These are phyloP conservation scores for Ganoderma multipileum DNA, from an alignment of 1,284 basidiomycete genomes.

Conservation along the genomic window DNA sequence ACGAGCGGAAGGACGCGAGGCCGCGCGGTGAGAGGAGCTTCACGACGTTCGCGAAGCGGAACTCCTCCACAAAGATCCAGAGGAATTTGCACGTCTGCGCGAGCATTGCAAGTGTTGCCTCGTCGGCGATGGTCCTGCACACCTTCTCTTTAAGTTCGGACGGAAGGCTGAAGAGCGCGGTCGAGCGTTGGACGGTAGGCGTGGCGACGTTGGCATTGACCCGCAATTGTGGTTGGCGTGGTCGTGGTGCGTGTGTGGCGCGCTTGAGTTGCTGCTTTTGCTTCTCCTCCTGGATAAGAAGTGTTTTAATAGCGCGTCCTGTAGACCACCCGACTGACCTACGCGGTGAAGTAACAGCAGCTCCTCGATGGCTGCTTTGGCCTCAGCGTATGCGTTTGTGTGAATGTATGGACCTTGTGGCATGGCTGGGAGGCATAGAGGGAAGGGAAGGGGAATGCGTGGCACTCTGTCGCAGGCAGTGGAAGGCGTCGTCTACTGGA, in stretches of 20 bases:
- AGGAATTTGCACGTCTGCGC: background rate
- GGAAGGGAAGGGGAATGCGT: background rate
- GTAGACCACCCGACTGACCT: background rate
- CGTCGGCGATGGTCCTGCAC: background rate
- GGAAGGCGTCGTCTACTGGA: background rate
- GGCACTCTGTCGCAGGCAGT: background rate
- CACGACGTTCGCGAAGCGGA: background rate
- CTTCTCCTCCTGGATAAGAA: background rate
- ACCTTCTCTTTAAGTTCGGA: background rate
- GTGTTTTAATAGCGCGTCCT: background rate
- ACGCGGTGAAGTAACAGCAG: background rate
- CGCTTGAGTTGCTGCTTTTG: background rate
- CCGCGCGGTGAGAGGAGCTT: background rate
- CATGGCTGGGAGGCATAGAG: background rate
- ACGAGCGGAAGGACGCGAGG: background rate
- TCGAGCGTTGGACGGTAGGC: background rate
- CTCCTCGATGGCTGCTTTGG: background rate
- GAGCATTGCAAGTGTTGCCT: background rate
- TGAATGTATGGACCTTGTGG: background rate
- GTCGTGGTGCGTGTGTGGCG: background rate
- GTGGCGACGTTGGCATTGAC: background rate
- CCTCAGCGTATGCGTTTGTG: background rate
- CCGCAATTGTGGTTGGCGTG: background rate
- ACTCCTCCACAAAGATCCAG: background rate
- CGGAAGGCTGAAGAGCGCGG: background rate